Evolutionary conservation across 2,329 filamentous ascomycete species (phyloP), one percentile per base, ranked within the genome.

Genomic region (Salinomyces thailandicus): DNA sequence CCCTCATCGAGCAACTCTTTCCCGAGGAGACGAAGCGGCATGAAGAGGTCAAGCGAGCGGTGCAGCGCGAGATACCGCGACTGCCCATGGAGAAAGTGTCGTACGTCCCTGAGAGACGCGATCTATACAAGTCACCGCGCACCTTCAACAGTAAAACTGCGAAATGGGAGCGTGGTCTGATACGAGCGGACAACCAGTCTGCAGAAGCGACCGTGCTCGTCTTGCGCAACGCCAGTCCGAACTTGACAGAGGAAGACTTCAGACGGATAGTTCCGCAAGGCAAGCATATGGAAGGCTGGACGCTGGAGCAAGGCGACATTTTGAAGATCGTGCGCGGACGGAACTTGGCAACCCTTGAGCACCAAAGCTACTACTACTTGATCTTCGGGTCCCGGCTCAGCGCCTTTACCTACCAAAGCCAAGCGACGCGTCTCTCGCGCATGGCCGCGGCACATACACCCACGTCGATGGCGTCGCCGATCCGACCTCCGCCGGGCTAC

Each of bases 191-290:
- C 12, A 14, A 8, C 9, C 8, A n/a, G 7, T 35, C 22, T 12
- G 5, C 2, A 14, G 9, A 18, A 11, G 19, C 15, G 8, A 35
- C 59, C 1, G 56, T 64, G 49, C 64, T 87, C 27, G 64, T 78
- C 28, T 60, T 86, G 24, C 64, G 64, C 14, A 71, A 73, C 26
- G 69, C 74, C 5, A 75, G 72, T 49, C 68, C 68, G 38, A 69
- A 72, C 14, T 67, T 87, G 29, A 64, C 67, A 14, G 72, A 79
- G 48, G 72, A 71, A 46, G 83, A 89, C 61, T 87, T 89, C 59
- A 69, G 75, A 44, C 77, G 81, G 37, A 59, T 86, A 13, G 69
- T 75, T 4, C 71, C 71, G 1, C 72, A 69, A 49, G 74, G 75
- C 31, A 60, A 66, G 36, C 75, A 82, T 47, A 71, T 87, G 20